Evolutionary conservation across 768 basidiomycete species (phyloP).

Genomic region (Fomitopsis serialis): DNA sequence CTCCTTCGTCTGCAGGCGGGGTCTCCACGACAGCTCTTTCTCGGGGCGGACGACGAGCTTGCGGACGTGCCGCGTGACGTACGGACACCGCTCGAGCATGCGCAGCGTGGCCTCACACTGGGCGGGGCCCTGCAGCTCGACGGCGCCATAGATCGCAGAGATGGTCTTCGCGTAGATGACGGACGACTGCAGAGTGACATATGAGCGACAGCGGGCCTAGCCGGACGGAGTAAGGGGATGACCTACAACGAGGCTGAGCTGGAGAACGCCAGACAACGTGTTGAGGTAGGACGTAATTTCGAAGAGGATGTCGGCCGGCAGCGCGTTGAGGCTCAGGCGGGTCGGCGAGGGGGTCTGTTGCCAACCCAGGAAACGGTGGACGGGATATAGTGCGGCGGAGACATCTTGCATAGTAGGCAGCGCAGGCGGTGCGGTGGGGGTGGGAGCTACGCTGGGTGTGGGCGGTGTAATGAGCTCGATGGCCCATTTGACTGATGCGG

Average conservation of each 20-base stretch:
- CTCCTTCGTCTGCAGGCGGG: constrained; percentile 11
- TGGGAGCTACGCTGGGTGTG: neutral
- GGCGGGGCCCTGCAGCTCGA: constrained; percentile 45
- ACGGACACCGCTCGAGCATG: constrained; percentile 53
- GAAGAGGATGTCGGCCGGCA: constrained; percentile 61
- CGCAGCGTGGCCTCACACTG: constrained; percentile 61
- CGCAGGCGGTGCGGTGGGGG: too few species aligned
- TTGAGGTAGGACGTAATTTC: constrained; percentile 56
- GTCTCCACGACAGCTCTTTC: neutral
- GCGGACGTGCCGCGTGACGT: constrained; percentile 64
- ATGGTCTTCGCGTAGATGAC: constrained; percentile 46
- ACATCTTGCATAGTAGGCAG: neutral
- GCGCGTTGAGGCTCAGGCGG: neutral
- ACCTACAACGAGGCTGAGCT: constrained; percentile 55
- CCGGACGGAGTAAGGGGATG: constrained; percentile 10
- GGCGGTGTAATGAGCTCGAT: neutral
- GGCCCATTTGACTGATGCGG: neutral
- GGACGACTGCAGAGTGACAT: constrained; percentile 38
- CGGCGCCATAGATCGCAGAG: constrained; percentile 53
- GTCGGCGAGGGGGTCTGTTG: neutral
- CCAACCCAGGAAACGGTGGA: neutral
- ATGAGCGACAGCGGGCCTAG: neutral
- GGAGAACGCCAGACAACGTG: constrained; percentile 48
- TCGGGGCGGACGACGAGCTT: constrained; percentile 47
- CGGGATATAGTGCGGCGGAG: neutral